Base-by-base conservation (phyloP, 2,329 filamentous ascomycete species). In the Fragosphaeria purpurea region DNA sequence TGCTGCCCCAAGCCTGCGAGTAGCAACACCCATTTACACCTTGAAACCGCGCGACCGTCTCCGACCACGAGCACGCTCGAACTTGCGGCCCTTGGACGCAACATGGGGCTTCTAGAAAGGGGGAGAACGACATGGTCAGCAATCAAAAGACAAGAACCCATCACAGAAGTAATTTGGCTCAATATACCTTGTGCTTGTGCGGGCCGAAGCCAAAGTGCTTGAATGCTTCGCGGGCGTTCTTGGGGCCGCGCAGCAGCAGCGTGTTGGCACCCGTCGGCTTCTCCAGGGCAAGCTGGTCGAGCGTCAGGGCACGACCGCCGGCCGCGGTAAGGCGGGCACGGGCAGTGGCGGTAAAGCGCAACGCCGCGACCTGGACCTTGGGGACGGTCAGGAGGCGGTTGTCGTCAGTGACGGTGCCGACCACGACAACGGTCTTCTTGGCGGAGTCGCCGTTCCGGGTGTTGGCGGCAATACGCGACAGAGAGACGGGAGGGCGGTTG, bases 131-230 rank as follows among this genome's bases (percentile, higher is more conserved):
- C 31, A 37, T 35, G 47, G 38, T 31, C 11, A 6, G 1, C 12
- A 30, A 31, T 13, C 56, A 56, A 51, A 46, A 32, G 38, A 13
- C n/a, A 22, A 44, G 34, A n/a, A 22, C 22, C 22, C 22, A 38
- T 0, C 3, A 6, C 9, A 31, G 30, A n/a, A 37, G 11, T 7
- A 37, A 37, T 2, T 22, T 22, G 22, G 35, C 7, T 37, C 35
- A 37, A 37, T 7, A 37, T 71, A 88, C 87, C 86, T 97, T 98
- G 85, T 95, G 79, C 74, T 83, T 90, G 83, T 98, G 93, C 61
- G 93, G 93, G 62, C 93, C 94, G 65, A 98, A 86, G 70, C 94
- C 93, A 70, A 98, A 98, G 80, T 98, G 94, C 86, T 95, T 97
- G 73, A 97, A 79, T 58, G 93, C 88, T 83, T 98, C 93, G 70